These are phyloP conservation scores for Begonia fuchsioides DNA, from an alignment of 306 rosid species.

Conservation along the genomic window DNA sequence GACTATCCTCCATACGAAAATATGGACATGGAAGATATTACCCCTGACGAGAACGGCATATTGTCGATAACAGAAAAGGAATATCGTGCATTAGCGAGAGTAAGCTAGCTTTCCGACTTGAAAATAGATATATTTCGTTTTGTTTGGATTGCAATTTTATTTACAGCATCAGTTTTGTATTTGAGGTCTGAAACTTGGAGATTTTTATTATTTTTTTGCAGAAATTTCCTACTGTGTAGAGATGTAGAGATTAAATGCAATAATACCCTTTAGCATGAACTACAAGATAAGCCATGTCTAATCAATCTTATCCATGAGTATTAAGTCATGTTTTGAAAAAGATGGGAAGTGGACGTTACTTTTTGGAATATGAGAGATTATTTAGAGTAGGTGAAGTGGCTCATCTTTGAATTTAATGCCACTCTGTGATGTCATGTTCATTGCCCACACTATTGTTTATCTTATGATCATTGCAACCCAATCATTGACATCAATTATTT, in stretches of 20 bases:
- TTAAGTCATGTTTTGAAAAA: constrained; percentile 5
- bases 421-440: constrained; percentile 1
- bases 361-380: constrained; percentile 10
- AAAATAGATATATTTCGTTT: constrained; percentile 13
- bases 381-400: constrained; percentile 14
- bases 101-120: constrained; percentile 20
- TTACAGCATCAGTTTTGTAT: constrained; percentile 26
- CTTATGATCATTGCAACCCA: no score
- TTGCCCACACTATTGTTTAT: neutral
- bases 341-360: constrained; percentile 1
- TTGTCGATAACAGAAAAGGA: constrained; percentile 51
- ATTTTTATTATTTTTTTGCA: no score
- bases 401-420: constrained; percentile 1
- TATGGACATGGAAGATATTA: constrained; percentile 36
- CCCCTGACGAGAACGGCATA: constrained; percentile 57
- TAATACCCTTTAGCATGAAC: no score
- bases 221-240: no score
- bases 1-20: constrained; percentile 73
- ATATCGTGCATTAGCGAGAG: constrained; percentile 41
- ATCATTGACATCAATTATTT: no score
- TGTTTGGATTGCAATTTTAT: constrained; percentile 10
- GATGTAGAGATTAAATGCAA: no score
- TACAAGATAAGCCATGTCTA: no score
- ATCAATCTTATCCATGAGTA: constrained; percentile 1
- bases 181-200: neutral